Base-by-base conservation (phyloP, 139 green algal genomes). In the Pedinophyceae sp. region DNA sequence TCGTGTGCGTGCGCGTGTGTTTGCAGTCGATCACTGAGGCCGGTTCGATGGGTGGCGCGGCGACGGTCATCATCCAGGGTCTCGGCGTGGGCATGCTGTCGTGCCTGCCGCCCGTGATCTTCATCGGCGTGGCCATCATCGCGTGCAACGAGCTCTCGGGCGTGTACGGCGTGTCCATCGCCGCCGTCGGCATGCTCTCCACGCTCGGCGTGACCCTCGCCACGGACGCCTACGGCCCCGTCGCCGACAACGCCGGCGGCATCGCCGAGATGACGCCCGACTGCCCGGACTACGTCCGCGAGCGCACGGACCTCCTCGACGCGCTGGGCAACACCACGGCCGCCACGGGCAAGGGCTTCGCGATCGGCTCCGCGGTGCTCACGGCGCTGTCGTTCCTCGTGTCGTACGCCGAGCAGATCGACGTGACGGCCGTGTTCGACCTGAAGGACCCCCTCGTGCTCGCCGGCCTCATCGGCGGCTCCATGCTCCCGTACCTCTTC, bases 181-280 rank as follows among this genome's bases (percentile, higher is more conserved):
- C 69, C 45, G 57, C 68, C 18, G 46, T 75, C 24, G 78, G 74
- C 13, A 86, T 87, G 78, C 60, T 87, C 0, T 65, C 45, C 55
- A 86, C 75, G 1, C 61, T 66, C 13, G 76, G 56, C 17, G 75
- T 75, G 48, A 58, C 72, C 22, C 59, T 87, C 13, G 67, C 78
- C 27, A 84, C 74, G 55, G 78, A 87, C 34, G 62, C 77, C 5
- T 86, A 77, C 46, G 78, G 78, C 26, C 78, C 78, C 25, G 80
- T 86, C 34, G 61, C 66, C 1, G 79, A 88, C 65, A 87, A 87
- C 50, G 78, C 78, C 2, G 78, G 78, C 17, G 79, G 78, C n/a
- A 83, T 86, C 46, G 78, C 74, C 18, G 79, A 86, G 61, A 86
- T 88, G 79, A 65, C 56, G 19, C n/a, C n/a, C n/a, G n/a, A n/a